Evolutionary conservation across 176 grass and related monocot genomes (phyloP), one percentile per base, ranked within the genome.

Genomic region (Alopecurus myosuroides): DNA sequence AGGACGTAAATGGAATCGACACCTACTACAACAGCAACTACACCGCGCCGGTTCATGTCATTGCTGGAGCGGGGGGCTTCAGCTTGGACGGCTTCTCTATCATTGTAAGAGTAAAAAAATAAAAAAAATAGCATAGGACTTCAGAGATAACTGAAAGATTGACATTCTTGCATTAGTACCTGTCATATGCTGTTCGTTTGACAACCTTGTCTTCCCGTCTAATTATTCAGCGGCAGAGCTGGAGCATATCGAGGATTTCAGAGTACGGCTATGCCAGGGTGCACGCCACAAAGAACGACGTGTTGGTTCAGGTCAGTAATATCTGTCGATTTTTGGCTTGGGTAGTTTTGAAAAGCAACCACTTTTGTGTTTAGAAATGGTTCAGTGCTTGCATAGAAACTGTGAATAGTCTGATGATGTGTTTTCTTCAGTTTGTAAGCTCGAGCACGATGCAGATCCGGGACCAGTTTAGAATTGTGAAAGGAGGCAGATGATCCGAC

Each of bases 11-110:
- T 81, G 92, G 94, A 48, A 62, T 90, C 50, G 92, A 97, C 41
- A 92, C 92, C 78, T 97, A 97, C 64, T 50, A 97, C 65, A 94
- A 92, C 37, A 94, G 42, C 71, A 94, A 97, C 67, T 97, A 94
- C 52, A 88, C 88, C 0, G 90, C 85, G 1, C 94, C 92, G n/a
- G 73, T 97, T 74, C 94, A 97, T 87, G 88, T 76, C 61, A 51
- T 91, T 73, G 87, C 94, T 71, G 94, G 94, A 85, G 87, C 87
- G 67, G 92, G 73, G 36, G 94, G 94, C 10, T 97, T 97, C 71
- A 71, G 14, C 52, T 56, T 97, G 77, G 94, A 97, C 49, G 69
- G 39, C 6, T 97, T 97, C 61, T 86, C 92, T 91, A 51, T 62
- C 81, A 90, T 61, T 49, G 61, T 97, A 86, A 81, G 76, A 30